These are phyloP conservation scores for Suillus plorans DNA, from an alignment of 768 basidiomycete genomes.

Conservation along the genomic window DNA sequence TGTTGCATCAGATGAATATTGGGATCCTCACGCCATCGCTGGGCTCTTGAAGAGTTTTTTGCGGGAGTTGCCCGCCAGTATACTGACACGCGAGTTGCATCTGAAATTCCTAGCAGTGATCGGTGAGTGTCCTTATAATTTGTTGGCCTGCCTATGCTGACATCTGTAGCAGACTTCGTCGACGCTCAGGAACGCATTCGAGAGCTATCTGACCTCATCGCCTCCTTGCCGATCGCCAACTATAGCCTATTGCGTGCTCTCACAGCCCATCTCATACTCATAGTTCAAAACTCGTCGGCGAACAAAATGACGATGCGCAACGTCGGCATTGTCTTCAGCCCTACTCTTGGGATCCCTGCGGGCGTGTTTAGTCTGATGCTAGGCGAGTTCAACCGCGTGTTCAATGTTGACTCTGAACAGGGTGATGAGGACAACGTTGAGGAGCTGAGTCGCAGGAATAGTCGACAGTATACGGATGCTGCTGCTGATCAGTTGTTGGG, in stretches of 20 bases:
- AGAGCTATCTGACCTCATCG: constrained; percentile 85
- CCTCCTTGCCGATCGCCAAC: constrained; percentile 85
- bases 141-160: constrained; percentile 12
- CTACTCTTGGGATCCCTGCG: constrained; percentile 96
- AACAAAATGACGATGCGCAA: constrained; percentile 99
- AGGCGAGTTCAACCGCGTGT: constrained; percentile 89
- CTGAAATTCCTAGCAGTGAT: constrained; percentile 89
- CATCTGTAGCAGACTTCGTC: constrained; percentile 66
- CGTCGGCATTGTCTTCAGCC: constrained; percentile 97
- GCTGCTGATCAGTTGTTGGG: constrained; percentile 85
- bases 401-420: constrained; percentile 66
- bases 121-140: constrained; percentile 52
- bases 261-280: constrained; percentile 91
- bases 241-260: constrained; percentile 93
- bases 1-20: constrained; percentile 83
- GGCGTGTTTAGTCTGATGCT: constrained; percentile 95
- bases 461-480: constrained; percentile 78
- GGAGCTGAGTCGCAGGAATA: constrained; percentile 68
- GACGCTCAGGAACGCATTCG: constrained; percentile 84
- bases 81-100: constrained; percentile 91
- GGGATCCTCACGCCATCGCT: constrained; percentile 97
- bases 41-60: constrained; percentile 92
- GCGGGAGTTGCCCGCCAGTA: constrained; percentile 89
- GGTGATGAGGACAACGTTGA: constrained; percentile 26
- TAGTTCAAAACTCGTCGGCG: constrained; percentile 84